Evolutionary conservation across 75 land plant genomes (phyloP), one percentile per base, ranked within the genome.

Genomic region (Chamaecyparis obtusa): DNA sequence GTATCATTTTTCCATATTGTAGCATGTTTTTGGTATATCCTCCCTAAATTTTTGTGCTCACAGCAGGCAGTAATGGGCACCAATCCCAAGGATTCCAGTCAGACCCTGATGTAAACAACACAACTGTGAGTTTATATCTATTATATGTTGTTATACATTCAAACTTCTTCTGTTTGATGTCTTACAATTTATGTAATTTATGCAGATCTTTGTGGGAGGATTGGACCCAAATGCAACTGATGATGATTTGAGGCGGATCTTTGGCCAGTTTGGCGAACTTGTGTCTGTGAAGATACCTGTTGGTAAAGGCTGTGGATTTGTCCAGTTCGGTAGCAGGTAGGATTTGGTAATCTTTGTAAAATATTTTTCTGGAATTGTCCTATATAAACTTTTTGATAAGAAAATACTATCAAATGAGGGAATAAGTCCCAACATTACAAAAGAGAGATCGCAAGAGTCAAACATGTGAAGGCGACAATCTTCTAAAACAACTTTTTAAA

Each of bases 241-340:
- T 90, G 97, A 96, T 54, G 96, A 95, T 72, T 92, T 97, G 36
- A 93, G 90, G 86, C 90, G 94, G 85, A 86, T 94, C 30, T 97
- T 97, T 87, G 91, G 90, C 33, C 94, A 96, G 87, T 96, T 90
- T 91, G 99, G 99, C 37, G 99, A 96, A 3, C 91, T 97, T 86
- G 87, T 92, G 8, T 96, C 97, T 51, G 98, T 97, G 27, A 97
- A 97, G 87, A 96, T 97, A 85, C 99, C 99, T 88, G 92, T 88
- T 90, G 96, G 98, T 11, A 97, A 97, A 87, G 95, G 94, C 83
- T 97, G 99, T 90, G 99, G 99, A 13, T 97, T 97, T 90, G 99
- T 96, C 3, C 99, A 96, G 88, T 97, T 95, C 90, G 90, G 90
- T n/a, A 88, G 92, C 83, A 94, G 98, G 99, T 97, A 88, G 79